Conservation (phyloP, 2,329 filamentous ascomycete species). For the Graphilbum ipis-grandicollis region DNA sequence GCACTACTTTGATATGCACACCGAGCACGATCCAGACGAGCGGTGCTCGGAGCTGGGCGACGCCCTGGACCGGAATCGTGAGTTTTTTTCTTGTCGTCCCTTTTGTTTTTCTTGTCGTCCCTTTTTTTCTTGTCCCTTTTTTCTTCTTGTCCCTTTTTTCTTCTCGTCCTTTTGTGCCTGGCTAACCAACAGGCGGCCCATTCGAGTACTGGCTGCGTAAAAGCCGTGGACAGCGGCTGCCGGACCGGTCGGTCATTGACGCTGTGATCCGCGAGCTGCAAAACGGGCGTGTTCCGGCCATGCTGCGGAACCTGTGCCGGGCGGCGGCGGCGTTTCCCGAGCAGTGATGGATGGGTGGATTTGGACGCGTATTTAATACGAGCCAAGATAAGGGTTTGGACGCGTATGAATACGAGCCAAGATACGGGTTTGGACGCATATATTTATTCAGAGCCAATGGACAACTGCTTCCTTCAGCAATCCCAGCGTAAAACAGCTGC, state of each 20-base stretch:
- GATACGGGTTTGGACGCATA: too few species aligned
- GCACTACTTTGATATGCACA: constrained; percentile 28
- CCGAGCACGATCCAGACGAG: constrained; percentile 23
- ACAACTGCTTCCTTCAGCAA: too few species aligned
- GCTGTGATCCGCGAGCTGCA: constrained; percentile 19
- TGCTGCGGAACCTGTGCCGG: constrained; percentile 11
- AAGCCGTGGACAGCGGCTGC: constrained; percentile 20
- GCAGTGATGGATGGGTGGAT: neutral
- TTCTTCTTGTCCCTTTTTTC: neutral
- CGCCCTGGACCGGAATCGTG: constrained; percentile 23
- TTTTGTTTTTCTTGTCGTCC: neutral
- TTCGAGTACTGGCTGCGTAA: constrained; percentile 29
- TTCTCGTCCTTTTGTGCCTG: neutral
- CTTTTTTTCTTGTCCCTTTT: neutral
- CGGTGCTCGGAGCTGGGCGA: constrained; percentile 24
- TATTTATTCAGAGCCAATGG: too few species aligned
- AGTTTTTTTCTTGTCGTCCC: constrained; percentile 9
- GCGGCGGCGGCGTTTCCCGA: constrained; percentile 13
- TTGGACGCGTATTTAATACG: too few species aligned
- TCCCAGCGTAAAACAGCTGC: too few species aligned
- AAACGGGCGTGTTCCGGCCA: constrained; percentile 18
- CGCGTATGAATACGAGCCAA: too few species aligned
- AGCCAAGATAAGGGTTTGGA: too few species aligned
- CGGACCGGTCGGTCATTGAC: constrained; percentile 17
- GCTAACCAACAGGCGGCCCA: constrained; percentile 14